Percentiles rank a stretch among this genome's conserved stretches.
Evolutionary conservation across 495 filamentous ascomycete genomes (phyloP).

Genomic region (Penicillium pulvis): DNA sequence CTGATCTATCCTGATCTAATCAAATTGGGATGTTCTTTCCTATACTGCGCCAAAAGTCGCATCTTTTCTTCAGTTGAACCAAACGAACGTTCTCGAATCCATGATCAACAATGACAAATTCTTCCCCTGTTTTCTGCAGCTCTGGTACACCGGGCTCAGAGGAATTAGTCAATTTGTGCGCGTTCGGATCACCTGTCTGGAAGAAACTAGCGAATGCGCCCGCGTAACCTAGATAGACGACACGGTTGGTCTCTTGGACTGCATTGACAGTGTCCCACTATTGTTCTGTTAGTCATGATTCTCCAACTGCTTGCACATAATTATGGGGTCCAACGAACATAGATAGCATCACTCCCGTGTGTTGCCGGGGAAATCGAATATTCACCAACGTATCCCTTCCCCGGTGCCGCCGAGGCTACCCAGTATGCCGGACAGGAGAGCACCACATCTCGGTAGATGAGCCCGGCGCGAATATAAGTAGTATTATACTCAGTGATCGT

Average conservation of each 20-base stretch:
- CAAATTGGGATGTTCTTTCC: conserved; percentile 43
- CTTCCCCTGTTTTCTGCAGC: conserved; percentile 34
- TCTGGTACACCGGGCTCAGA: conserved; percentile 49
- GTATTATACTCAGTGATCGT: conserved; percentile 47
- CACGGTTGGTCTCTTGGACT: conserved; percentile 52
- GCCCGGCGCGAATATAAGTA: conserved; percentile 49
- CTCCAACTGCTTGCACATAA: not conserved
- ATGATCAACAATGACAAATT: conserved; percentile 52
- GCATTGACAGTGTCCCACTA: conserved; percentile 61
- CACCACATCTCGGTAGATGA: conserved; percentile 60
- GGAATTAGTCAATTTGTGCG: conserved; percentile 54
- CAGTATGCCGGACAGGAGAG: conserved; percentile 62
- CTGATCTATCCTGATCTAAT: not conserved
- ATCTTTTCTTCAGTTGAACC: conserved; percentile 45
- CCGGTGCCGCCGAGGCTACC: conserved; percentile 49
- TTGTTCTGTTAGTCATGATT: not conserved
- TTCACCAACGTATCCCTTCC: conserved; percentile 54
- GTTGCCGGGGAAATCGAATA: conserved; percentile 61
- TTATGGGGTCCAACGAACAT: conserved; percentile 37
- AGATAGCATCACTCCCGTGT: conserved; percentile 61
- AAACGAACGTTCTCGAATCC: conserved; percentile 46
- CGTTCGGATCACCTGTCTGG: conserved; percentile 59
- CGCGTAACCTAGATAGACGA: conserved; percentile 58
- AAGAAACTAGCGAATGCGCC: conserved; percentile 64
- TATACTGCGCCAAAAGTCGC: conserved; percentile 56